These are phyloP conservation scores for Exophiala sp. DNA, from an alignment of 2,329 filamentous ascomycete species.

Conservation along the genomic window DNA sequence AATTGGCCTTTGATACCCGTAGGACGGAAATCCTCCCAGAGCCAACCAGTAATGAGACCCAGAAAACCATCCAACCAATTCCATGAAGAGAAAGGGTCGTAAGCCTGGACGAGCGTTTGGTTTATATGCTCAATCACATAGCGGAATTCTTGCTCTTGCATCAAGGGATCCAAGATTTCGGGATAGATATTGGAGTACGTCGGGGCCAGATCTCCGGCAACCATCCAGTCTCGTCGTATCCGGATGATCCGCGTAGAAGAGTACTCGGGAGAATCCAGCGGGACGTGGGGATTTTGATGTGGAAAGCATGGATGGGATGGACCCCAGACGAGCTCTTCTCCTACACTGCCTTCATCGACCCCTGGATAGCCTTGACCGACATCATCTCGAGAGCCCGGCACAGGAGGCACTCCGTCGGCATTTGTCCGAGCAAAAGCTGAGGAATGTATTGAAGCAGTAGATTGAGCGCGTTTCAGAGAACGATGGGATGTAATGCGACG, in stretches of 20 bases:
- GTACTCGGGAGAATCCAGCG: conserved; percentile 70
- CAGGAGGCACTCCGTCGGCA: conserved; percentile 28
- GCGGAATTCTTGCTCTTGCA: conserved; percentile 84
- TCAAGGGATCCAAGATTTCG: conserved; percentile 83
- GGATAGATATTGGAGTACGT: conserved; percentile 95
- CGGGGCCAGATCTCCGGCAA: conserved; percentile 83
- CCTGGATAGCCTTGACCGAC: conserved; percentile 13
- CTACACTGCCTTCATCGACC: conserved; percentile 53
- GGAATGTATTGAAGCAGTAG: conserved; percentile 40
- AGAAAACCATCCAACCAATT: conserved; percentile 78
- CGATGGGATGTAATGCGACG: conserved; percentile 24
- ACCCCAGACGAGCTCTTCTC: conserved; percentile 79
- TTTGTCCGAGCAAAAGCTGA: conserved; percentile 35
- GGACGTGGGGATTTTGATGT: conserved; percentile 87
- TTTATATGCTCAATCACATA: conserved; percentile 79
- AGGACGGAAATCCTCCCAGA: conserved; percentile 87
- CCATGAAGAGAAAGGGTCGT: conserved; percentile 70
- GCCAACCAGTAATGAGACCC: conserved; percentile 81
- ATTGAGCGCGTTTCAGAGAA: conserved; percentile 36
- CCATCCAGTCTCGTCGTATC: conserved; percentile 85
- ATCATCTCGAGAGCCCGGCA: conserved; percentile 23
- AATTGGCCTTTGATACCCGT: conserved; percentile 64
- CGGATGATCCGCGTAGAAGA: conserved; percentile 82
- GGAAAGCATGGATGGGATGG: conserved; percentile 92
- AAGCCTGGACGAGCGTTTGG: conserved; percentile 68